Evolutionary conservation across 2,329 filamentous ascomycete species (phyloP).

Genomic region (Xylariomycetidae sp.): DNA sequence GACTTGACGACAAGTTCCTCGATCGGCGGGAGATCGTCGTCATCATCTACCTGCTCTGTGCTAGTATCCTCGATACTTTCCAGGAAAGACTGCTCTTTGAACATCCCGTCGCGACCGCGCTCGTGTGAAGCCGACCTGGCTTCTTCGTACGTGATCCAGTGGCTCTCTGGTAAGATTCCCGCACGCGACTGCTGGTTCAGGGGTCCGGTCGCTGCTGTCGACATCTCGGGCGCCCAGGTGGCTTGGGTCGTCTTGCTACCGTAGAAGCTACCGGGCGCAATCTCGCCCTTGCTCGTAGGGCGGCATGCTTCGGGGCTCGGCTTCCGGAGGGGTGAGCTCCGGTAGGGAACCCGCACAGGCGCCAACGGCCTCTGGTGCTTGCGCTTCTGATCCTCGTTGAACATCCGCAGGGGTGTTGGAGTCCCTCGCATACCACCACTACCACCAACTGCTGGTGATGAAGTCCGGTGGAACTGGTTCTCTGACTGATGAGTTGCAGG

Average conservation of each 20-base stretch:
- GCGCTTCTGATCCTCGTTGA: constrained; percentile 2
- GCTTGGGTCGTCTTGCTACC: neutral
- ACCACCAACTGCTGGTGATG: neutral
- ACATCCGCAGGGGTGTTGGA: neutral
- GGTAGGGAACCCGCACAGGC: constrained; percentile 2
- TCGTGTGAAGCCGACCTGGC: too few species aligned
- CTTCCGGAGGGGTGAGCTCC: constrained; percentile 2
- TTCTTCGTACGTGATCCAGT: too few species aligned
- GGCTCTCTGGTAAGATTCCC: too few species aligned
- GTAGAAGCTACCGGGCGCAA: constrained; percentile 9
- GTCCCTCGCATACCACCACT: too few species aligned
- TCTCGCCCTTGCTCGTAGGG: constrained; percentile 3
- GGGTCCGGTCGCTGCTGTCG: too few species aligned
- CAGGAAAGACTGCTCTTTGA: too few species aligned
- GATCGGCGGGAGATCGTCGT: too few species aligned
- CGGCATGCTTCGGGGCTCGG: constrained; percentile 1
- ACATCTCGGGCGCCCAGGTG: neutral
- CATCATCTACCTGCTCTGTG: too few species aligned
- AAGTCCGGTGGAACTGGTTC: neutral
- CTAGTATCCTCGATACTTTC: too few species aligned
- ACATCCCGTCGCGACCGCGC: too few species aligned
- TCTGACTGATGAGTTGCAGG: neutral
- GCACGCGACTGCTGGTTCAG: too few species aligned
- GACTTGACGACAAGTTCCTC: too few species aligned
- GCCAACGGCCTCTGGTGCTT: constrained; percentile 5